phyloP scores from a whole-genome alignment of 1,284 basidiomycete species.

The Volvariella surrecta region DNA sequence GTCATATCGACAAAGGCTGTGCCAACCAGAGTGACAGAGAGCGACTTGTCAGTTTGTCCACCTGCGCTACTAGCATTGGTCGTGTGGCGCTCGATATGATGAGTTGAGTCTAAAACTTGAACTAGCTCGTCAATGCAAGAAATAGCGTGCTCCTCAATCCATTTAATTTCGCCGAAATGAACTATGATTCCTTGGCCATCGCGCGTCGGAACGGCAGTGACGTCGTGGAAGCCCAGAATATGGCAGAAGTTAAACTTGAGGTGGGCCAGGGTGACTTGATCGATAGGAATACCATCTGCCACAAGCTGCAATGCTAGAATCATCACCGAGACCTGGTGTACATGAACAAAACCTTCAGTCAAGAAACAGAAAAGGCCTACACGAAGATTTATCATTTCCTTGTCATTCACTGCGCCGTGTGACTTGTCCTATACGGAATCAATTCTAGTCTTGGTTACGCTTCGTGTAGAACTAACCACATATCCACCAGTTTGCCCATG shows the following conservation, averaged over 20 bases:
- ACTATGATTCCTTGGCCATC: conserved; percentile 44
- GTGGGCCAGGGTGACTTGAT: conserved; percentile 42
- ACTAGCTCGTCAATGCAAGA: conserved; percentile 53
- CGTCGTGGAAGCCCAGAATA: conserved; percentile 44
- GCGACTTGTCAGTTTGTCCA: conserved; percentile 32
- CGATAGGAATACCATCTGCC: conserved; percentile 47
- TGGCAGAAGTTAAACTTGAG: conserved; percentile 54
- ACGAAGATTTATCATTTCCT: conserved; percentile 37
- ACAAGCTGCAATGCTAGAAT: conserved; percentile 56
- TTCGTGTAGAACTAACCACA: too few species aligned
- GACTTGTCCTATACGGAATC: not conserved
- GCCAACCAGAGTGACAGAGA: conserved; percentile 41
- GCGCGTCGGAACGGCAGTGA: conserved; percentile 33
- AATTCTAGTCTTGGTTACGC: too few species aligned
- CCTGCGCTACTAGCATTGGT: conserved; percentile 39
- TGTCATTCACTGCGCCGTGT: conserved; percentile 22
- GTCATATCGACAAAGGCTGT: conserved; percentile 53
- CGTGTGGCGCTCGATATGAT: conserved; percentile 35
- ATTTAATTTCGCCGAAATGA: conserved; percentile 36
- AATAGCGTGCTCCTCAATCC: conserved; percentile 33
- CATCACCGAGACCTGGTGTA: conserved; percentile 43
- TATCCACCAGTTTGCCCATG: too few species aligned
- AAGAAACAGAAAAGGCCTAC: conserved; percentile 24
- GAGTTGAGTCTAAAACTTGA: conserved; percentile 47
- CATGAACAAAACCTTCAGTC: too few species aligned